phyloP scores from a whole-genome alignment of 2,329 filamentous ascomycete species.

The Aspergillus aculeatus region DNA sequence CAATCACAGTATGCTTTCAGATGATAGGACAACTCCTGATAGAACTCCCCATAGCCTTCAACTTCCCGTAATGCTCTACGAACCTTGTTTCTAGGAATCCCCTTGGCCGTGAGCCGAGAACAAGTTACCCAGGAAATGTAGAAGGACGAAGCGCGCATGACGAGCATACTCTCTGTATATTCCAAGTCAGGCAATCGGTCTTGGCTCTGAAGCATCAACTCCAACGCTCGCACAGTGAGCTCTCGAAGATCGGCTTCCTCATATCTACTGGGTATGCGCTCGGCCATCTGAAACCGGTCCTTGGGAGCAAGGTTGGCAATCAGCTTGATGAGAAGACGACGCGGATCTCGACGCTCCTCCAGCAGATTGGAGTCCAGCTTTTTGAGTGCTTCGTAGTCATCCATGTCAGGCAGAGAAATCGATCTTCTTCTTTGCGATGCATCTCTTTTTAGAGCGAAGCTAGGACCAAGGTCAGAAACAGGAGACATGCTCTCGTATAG shows the following conservation, averaged over 20 bases:
- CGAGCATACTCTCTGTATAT: conserved; percentile 6
- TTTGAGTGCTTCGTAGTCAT: conserved; percentile 29
- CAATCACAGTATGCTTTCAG: conserved; percentile 20
- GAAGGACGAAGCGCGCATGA: conserved; percentile 28
- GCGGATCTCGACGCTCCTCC: conserved; percentile 39
- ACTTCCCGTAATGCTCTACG: conserved; percentile 25
- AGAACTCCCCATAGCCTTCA: conserved; percentile 30
- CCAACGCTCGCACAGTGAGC: conserved; percentile 17
- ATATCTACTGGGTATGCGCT: conserved; percentile 15
- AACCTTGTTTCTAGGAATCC: conserved; percentile 23
- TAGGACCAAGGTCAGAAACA: conserved; percentile 10
- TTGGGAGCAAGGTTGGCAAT: conserved; percentile 21
- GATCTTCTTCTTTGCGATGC: neutral
- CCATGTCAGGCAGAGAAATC: conserved; percentile 15
- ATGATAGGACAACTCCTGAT: conserved; percentile 27
- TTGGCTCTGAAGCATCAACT: conserved; percentile 11
- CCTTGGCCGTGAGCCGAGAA: conserved; percentile 17
- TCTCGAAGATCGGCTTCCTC: conserved; percentile 10
- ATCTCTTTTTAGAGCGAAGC: conserved; percentile 7
- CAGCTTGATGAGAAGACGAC: conserved; percentile 33
- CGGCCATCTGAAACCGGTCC: conserved; percentile 18
- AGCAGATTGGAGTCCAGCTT: conserved; percentile 38
- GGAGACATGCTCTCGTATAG: conserved; percentile 18
- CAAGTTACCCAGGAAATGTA: conserved; percentile 36
- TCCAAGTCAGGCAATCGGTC: conserved; percentile 10